Conservation (phyloP, 805 yeast species). For the Wickerhamomyces rabaulensis region DNA sequence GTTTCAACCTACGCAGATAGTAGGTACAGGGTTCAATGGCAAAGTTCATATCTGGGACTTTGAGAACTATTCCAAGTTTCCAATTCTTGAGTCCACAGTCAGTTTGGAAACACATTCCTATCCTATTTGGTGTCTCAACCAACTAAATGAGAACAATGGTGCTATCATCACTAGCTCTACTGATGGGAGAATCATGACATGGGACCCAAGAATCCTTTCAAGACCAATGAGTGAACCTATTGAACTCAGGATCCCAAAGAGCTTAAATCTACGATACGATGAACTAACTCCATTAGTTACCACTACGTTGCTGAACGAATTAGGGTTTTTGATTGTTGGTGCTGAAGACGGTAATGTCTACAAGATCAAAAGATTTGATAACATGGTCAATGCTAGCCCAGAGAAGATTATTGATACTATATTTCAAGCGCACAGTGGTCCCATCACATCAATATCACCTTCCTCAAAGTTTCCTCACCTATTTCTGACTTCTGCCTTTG, state of each 20-base stretch:
- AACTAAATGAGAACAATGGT: conserved; percentile 16
- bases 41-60: conserved; percentile 46
- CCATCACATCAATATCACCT: conserved; percentile 20
- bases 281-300: conserved; percentile 26
- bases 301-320: conserved; percentile 14
- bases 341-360: conserved; percentile 31
- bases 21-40: conserved; percentile 48
- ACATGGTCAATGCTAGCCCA: conserved; percentile 9
- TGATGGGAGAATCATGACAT: conserved; percentile 26
- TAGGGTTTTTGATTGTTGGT: conserved; percentile 24
- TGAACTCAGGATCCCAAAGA: conserved; percentile 20
- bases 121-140: conserved; percentile 19
- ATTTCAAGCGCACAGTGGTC: conserved; percentile 22
- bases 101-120: conserved; percentile 18
- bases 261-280: conserved; percentile 20
- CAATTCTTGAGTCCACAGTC: conserved; percentile 13
- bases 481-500: conserved; percentile 26
- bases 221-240: conserved; percentile 20
- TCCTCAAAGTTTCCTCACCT: conserved; percentile 15
- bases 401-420: conserved; percentile 14
- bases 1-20: conserved; percentile 32
- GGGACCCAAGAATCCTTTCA: conserved; percentile 25
- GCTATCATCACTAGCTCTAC: conserved; percentile 24
- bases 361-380: conserved; percentile 22
- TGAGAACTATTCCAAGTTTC: conserved; percentile 7